Conservation (phyloP, 73 alveolate genomes). For the Tetrahymena malaccensis region DNA sequence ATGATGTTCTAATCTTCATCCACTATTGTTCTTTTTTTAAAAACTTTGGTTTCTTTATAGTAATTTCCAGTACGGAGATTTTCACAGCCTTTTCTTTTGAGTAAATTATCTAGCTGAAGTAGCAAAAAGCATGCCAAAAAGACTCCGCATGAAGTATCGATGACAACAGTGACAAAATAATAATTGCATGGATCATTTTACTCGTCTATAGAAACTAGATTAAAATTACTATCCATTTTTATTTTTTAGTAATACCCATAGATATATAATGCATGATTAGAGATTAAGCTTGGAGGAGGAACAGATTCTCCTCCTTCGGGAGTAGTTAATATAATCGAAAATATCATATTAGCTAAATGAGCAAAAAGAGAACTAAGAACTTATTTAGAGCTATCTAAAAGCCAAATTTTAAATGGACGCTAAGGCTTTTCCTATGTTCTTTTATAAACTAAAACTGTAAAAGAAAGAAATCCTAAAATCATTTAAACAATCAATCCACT, state of each 20-base stretch:
- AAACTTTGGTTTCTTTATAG: neutral
- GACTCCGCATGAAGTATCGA: neutral
- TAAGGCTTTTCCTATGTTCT: neutral
- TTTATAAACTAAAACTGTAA: neutral
- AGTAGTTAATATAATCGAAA: neutral
- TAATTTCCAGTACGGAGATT: neutral
- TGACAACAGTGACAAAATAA: neutral
- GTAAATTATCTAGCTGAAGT: neutral
- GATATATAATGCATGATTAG: neutral
- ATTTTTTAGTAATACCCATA: neutral
- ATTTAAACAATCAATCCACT: neutral
- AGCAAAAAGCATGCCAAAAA: neutral
- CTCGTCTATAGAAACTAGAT: neutral
- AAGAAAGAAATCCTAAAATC: neutral
- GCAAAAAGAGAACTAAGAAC: neutral
- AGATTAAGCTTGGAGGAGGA: neutral
- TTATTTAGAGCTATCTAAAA: neutral
- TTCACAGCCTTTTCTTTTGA: neutral
- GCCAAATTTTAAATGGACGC: neutral
- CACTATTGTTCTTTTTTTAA: neutral
- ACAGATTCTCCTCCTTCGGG: neutral
- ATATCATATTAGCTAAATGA: neutral
- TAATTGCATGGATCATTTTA: neutral
- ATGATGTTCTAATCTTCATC: neutral
- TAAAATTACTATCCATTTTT: neutral